A percentile compares a stretch with the other conserved stretches of the same genome.
Conservation (phyloP, 2,329 filamentous ascomycete genomes). For the Talaromyces islandicus region DNA sequence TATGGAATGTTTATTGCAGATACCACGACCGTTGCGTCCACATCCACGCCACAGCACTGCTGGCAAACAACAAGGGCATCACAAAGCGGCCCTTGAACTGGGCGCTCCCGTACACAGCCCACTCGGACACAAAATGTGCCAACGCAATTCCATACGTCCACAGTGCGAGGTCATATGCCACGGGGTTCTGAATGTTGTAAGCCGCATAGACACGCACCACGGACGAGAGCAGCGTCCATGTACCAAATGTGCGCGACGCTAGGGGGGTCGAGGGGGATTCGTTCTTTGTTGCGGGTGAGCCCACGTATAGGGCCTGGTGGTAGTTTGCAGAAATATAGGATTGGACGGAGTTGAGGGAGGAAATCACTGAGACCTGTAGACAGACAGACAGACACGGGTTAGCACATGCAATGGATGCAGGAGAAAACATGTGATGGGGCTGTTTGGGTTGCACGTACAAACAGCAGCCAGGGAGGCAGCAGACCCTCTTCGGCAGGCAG, state of each 20-base stretch:
- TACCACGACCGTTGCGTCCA: slow-evolving; percentile 46
- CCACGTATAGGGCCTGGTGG: slow-evolving; percentile 73
- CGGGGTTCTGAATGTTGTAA: slow-evolving; percentile 68
- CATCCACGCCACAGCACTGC: slow-evolving; percentile 57
- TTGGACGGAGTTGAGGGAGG: slow-evolving; percentile 79
- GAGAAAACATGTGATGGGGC: background rate
- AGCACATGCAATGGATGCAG: background rate
- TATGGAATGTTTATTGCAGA: slow-evolving; percentile 1
- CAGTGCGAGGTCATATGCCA: slow-evolving; percentile 72
- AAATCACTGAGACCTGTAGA: slow-evolving; percentile 69
- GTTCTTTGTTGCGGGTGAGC: slow-evolving; percentile 49
- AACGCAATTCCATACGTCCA: slow-evolving; percentile 78
- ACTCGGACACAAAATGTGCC: slow-evolving; percentile 73
- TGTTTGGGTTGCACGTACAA: slow-evolving; percentile 1
- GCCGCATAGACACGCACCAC: slow-evolving; percentile 76
- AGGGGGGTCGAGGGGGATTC: slow-evolving; percentile 62
- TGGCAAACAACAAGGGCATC: slow-evolving; percentile 54
- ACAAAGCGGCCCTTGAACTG: slow-evolving; percentile 56
- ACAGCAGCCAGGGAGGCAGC: slow-evolving; percentile 8
- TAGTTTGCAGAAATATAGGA: slow-evolving; percentile 74
- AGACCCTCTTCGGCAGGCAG: slow-evolving; percentile 1
- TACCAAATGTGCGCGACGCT: slow-evolving; percentile 74
- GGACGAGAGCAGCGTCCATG: slow-evolving; percentile 75
- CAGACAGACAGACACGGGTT: no score
- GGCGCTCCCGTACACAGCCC: slow-evolving; percentile 71